phyloP scores from a whole-genome alignment of 2,329 filamentous ascomycete species.

The Fusarium continuum region DNA sequence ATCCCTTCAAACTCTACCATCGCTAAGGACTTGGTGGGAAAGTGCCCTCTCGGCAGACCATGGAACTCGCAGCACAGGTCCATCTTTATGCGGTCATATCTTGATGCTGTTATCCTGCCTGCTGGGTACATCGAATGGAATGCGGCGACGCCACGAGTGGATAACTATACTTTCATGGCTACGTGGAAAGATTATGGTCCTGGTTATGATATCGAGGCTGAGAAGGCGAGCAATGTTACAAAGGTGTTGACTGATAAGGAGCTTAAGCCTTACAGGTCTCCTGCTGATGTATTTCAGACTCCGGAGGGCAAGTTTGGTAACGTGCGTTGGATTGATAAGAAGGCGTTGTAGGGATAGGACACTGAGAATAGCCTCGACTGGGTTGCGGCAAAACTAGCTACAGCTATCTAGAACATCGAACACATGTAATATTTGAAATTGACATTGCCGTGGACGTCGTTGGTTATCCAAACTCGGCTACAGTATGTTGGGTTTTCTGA shows the following conservation, averaged over 20 bases:
- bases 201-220: conserved; percentile 61
- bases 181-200: conserved; percentile 63
- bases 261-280: conserved; percentile 40
- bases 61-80: conserved; percentile 68
- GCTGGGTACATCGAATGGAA: conserved; percentile 60
- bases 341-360: conserved; percentile 17
- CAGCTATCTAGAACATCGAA: too few species aligned
- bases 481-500: too few species aligned
- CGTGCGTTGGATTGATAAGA: conserved; percentile 28
- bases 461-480: too few species aligned
- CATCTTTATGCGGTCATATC: conserved; percentile 63
- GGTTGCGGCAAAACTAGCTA: too few species aligned
- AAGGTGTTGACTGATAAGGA: conserved; percentile 54
- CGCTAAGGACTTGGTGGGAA: conserved; percentile 48
- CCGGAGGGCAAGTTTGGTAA: conserved; percentile 19
- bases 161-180: conserved; percentile 63
- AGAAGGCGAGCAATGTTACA: conserved; percentile 52
- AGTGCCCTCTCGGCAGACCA: conserved; percentile 68
- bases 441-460: too few species aligned
- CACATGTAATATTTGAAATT: too few species aligned
- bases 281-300: conserved; percentile 30
- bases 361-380: too few species aligned
- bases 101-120: conserved; percentile 63
- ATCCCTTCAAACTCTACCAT: conserved; percentile 62
- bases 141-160: conserved; percentile 5